Conservation (phyloP, 1,284 basidiomycete species). For the Cutaneotrichosporon mucoides region DNA sequence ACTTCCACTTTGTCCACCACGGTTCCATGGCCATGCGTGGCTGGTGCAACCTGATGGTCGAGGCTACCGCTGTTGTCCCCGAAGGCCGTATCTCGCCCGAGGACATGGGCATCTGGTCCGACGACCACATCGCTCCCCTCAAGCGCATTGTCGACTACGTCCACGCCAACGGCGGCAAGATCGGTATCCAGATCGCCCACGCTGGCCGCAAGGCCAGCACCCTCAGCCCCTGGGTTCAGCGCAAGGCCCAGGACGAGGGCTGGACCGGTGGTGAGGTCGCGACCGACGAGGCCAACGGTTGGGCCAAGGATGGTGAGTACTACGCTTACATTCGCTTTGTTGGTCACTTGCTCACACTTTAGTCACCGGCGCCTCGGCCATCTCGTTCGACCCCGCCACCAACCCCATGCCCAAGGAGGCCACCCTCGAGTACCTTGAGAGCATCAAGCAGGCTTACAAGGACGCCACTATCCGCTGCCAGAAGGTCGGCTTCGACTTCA, state of each 20-base stretch:
- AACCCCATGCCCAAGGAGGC: slow-evolving; percentile 60
- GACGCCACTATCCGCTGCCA: slow-evolving; percentile 62
- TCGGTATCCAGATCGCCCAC: slow-evolving; percentile 77
- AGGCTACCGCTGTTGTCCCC: slow-evolving; percentile 67
- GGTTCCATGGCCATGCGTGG: slow-evolving; percentile 53
- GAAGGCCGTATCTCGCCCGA: slow-evolving; percentile 63
- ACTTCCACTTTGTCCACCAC: slow-evolving; percentile 75
- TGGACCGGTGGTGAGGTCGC: slow-evolving; percentile 43
- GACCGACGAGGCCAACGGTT: slow-evolving; percentile 58
- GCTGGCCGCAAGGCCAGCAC: slow-evolving; percentile 70
- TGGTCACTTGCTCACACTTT: too few species aligned
- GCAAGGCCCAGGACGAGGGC: slow-evolving; percentile 34
- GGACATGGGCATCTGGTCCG: slow-evolving; percentile 65
- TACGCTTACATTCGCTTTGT: too few species aligned
- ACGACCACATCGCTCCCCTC: slow-evolving; percentile 65
- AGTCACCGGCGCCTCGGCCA: slow-evolving; percentile 55
- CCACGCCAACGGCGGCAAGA: slow-evolving; percentile 62
- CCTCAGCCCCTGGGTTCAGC: slow-evolving; percentile 58
- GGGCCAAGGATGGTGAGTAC: slow-evolving; percentile 59
- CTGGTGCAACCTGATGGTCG: slow-evolving; percentile 62
- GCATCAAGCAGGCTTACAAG: slow-evolving; percentile 63
- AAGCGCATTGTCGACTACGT: slow-evolving; percentile 69
- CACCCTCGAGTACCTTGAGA: slow-evolving; percentile 57
- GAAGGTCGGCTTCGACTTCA: slow-evolving; percentile 68
- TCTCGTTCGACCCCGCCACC: slow-evolving; percentile 54